Evolutionary conservation across 108 stramenopile genomes (phyloP).

Genomic region (Mayamaea pseudoterrestris): DNA sequence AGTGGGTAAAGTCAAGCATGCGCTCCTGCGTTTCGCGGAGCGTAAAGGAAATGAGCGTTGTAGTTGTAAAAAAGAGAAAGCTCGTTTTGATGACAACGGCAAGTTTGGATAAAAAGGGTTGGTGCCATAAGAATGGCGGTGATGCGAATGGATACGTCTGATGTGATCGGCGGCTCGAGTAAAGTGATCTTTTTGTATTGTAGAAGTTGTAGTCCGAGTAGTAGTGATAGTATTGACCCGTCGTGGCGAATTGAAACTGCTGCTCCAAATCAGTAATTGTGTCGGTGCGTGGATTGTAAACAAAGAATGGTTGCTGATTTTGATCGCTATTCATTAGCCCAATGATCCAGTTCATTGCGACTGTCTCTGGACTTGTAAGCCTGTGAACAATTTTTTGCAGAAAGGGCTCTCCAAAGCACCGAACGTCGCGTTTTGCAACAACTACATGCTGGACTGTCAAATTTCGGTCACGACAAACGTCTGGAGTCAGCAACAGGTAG

Average conservation of each 20-base stretch:
- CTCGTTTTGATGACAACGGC: constrained; percentile 46
- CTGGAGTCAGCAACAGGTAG: constrained; percentile 37
- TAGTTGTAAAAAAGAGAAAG: constrained; percentile 86
- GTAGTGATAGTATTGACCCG: too few relatives aligned
- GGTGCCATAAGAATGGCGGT: too few relatives aligned
- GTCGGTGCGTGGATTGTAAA: constrained; percentile 24
- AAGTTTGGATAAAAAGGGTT: constrained; percentile 12
- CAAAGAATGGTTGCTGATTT: too few relatives aligned
- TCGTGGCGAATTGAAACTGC: neutral
- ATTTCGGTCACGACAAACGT: constrained; percentile 18
- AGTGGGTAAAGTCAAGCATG: constrained; percentile 89
- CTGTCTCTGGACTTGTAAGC: constrained; percentile 48
- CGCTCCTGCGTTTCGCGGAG: constrained; percentile 92
- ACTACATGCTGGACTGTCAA: constrained; percentile 43
- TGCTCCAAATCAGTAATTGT: constrained; percentile 13
- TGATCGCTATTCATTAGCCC: constrained; percentile 21
- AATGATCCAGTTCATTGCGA: constrained; percentile 62
- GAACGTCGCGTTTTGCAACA: constrained; percentile 29
- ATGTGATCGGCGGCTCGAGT: too few relatives aligned
- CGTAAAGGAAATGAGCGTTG: constrained; percentile 81
- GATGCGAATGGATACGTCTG: neutral
- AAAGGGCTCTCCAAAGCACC: constrained; percentile 72
- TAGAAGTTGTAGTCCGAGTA: too few relatives aligned
- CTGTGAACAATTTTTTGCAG: constrained; percentile 33
- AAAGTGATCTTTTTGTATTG: too few relatives aligned